Conservation (phyloP, 2,329 filamentous ascomycete genomes). For the Fusarium xyrophilum region DNA sequence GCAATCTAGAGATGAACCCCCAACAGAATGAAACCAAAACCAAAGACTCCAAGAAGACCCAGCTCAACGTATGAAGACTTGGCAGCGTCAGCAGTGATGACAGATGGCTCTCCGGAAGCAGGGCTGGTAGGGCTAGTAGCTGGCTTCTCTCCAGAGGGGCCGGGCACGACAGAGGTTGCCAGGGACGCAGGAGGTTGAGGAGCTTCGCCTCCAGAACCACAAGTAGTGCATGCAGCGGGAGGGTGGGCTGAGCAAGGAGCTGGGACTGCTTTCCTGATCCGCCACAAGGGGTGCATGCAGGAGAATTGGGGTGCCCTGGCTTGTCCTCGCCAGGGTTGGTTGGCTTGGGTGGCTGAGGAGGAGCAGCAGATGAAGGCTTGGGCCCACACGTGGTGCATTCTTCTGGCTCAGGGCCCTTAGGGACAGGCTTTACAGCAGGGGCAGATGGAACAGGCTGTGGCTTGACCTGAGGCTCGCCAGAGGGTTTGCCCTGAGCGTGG, state of each 20-base stretch:
- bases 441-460: neutral
- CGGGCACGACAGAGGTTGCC: neutral
- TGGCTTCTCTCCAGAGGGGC: neutral
- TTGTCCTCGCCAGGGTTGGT: neutral
- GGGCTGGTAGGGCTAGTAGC: neutral
- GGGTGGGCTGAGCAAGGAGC: neutral
- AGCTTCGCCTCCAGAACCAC: neutral
- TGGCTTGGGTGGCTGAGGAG: neutral
- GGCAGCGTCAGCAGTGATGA: neutral
- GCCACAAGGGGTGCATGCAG: neutral
- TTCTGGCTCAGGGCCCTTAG: neutral
- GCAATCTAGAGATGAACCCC: neutral
- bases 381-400: neutral
- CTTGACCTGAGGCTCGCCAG: neutral
- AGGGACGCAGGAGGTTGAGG: neutral
- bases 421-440: neutral
- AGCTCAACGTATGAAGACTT: neutral
- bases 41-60: neutral
- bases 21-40: neutral
- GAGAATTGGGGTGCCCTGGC: neutral
- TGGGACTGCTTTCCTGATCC: neutral
- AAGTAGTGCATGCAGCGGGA: neutral
- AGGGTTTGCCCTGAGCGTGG: neutral
- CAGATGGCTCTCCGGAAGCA: neutral
- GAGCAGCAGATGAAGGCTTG: neutral